Evolutionary conservation across 345 rosid genomes (phyloP).

Genomic region (Salix exigua): DNA sequence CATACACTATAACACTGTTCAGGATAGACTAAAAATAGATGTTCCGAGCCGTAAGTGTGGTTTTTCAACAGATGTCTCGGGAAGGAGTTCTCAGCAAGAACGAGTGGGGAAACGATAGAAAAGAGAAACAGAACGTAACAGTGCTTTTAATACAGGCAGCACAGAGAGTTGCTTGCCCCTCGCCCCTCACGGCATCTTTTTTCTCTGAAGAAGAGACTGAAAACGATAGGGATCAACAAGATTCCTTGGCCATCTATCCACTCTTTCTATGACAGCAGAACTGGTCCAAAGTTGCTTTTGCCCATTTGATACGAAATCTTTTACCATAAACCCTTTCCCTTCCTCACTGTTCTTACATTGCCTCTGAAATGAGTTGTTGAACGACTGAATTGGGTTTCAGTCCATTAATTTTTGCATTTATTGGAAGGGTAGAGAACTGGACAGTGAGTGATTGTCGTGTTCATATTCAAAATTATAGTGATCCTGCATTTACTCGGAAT

Average conservation of each 20-base stretch:
- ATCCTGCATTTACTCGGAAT: not conserved
- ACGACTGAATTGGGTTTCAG: conserved; percentile 11
- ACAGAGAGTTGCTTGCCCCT: conserved; percentile 19
- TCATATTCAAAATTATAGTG: not conserved
- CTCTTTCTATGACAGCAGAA: conserved; percentile 38
- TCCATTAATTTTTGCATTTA: conserved; percentile 17
- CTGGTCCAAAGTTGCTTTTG: conserved; percentile 26
- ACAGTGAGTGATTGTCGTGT: not conserved
- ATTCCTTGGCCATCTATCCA: conserved; percentile 52
- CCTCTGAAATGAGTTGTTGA: conserved; percentile 2
- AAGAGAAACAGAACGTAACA: not conserved
- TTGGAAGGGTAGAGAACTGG: not conserved
- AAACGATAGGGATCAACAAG: conserved; percentile 30
- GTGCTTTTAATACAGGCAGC: conserved; percentile 7
- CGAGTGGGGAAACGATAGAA: not conserved
- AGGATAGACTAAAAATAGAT: not conserved
- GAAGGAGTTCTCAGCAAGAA: too few relatives aligned
- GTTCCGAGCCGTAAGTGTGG: not conserved
- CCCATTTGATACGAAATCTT: conserved; percentile 13
- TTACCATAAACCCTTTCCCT: conserved; percentile 1
- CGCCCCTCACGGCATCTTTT: conserved; percentile 42
- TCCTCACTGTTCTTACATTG: conserved; percentile 7
- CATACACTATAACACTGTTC: not conserved
- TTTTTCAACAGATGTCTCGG: too few relatives aligned
- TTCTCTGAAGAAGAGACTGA: conserved; percentile 16